phyloP scores from a whole-genome alignment of 1,284 basidiomycete species.

The Volvariella volvacea region DNA sequence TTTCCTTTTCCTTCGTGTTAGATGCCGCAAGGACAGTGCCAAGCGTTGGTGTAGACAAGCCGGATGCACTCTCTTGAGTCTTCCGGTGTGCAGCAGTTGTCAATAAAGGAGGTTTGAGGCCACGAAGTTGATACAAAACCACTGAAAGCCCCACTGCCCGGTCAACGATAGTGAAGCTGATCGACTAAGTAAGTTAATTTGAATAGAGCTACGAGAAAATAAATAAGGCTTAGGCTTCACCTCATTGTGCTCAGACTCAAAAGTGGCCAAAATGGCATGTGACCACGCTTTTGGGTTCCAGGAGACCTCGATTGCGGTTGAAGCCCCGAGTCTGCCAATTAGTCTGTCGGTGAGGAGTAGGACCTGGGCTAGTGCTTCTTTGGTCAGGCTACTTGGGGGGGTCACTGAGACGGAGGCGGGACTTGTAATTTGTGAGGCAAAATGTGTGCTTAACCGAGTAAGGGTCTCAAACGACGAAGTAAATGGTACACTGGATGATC shows the following conservation, averaged over 20 bases:
- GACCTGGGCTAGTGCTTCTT: constrained; percentile 42
- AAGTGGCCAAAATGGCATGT: constrained; percentile 35
- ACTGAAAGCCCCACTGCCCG: constrained; percentile 55
- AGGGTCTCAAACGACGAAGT: constrained; percentile 50
- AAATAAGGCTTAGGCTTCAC: constrained; percentile 23
- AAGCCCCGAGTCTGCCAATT: constrained; percentile 32
- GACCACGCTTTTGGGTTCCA: constrained; percentile 62
- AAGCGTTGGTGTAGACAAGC: no score
- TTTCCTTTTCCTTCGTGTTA: no score
- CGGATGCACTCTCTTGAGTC: no score
- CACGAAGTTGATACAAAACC: constrained; percentile 43
- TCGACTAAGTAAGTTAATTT: constrained; percentile 28
- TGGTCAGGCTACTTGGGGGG: constrained; percentile 17
- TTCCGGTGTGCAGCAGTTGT: no score
- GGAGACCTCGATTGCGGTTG: constrained; percentile 24
- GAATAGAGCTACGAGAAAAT: constrained; percentile 4
- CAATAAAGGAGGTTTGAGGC: constrained; percentile 43
- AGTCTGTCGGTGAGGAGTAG: constrained; percentile 47
- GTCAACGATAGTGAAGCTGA: constrained; percentile 66
- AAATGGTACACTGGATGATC: constrained; percentile 42
- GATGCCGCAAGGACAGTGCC: no score
- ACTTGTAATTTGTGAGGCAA: constrained; percentile 24
- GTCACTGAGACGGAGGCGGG: constrained; percentile 2
- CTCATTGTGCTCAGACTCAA: constrained; percentile 34
- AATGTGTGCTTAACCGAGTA: constrained; percentile 36